These are phyloP conservation scores for Hypholoma sublateritium DNA, from an alignment of 768 basidiomycete genomes.

Conservation along the genomic window DNA sequence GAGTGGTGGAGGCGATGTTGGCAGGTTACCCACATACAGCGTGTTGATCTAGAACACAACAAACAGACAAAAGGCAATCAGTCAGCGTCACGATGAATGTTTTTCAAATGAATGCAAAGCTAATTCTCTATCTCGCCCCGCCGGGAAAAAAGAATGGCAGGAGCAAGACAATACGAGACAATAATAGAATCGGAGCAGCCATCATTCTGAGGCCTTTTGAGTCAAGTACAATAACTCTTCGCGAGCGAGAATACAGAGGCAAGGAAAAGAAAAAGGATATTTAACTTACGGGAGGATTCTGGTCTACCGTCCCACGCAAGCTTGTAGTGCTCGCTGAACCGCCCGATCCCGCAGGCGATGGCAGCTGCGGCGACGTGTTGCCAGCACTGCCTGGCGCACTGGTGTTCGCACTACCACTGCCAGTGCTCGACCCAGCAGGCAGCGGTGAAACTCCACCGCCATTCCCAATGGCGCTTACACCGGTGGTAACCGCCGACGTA, in stretches of 20 bases:
- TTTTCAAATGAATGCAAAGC: not conserved
- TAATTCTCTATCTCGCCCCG: not conserved
- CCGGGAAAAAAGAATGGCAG: not conserved
- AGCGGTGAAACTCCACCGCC: conserved; percentile 38
- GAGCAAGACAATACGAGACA: conserved; percentile 2
- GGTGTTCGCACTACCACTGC: conserved; percentile 16
- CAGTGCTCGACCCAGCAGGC: conserved; percentile 34
- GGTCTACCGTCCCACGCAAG: conserved; percentile 57
- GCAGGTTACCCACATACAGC: conserved; percentile 98
- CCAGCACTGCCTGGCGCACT: conserved; percentile 32
- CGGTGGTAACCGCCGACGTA: not conserved
- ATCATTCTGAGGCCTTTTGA: not conserved
- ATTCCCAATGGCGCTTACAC: not conserved
- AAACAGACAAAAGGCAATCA: conserved; percentile 8
- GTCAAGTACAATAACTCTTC: conserved; percentile 3
- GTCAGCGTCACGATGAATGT: not conserved
- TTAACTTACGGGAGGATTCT: conserved; percentile 84
- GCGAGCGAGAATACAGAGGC: not conserved
- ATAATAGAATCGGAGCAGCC: not conserved
- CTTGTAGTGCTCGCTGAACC: conserved; percentile 40
- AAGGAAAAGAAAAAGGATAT: conserved; percentile 9
- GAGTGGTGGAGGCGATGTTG: conserved; percentile 69
- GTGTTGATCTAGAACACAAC: conserved; percentile 75
- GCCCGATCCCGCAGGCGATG: conserved; percentile 54
- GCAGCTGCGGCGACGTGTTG: conserved; percentile 70